These are phyloP conservation scores for Catenaria anguillulae DNA, from an alignment of 371 early-diverging fungal species.

Conservation along the genomic window DNA sequence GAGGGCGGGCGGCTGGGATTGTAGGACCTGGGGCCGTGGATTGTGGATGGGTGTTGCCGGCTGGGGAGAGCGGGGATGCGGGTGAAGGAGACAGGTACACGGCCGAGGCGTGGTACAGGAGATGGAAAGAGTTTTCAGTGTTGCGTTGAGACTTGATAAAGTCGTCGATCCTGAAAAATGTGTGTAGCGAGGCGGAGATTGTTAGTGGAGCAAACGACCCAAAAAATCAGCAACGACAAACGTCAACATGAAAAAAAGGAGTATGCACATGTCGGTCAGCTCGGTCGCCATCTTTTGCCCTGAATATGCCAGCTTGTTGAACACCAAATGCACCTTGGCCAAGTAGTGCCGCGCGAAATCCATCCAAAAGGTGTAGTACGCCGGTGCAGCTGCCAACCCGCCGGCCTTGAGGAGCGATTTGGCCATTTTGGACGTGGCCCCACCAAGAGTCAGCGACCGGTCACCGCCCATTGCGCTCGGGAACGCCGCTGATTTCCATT, in stretches of 20 bases:
- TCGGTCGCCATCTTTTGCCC: background rate
- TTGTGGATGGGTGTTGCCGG: too few relatives aligned
- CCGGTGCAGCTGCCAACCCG: background rate
- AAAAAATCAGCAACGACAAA: too few relatives aligned
- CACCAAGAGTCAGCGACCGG: too few relatives aligned
- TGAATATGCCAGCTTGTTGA: background rate
- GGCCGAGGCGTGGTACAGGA: background rate
- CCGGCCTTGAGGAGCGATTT: background rate
- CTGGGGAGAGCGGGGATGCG: background rate
- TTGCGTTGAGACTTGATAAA: background rate
- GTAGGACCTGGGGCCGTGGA: background rate
- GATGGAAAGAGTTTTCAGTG: background rate
- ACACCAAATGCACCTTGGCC: background rate
- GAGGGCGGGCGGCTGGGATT: too few relatives aligned
- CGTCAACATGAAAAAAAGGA: too few relatives aligned
- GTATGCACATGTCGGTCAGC: background rate
- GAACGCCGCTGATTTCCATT: background rate
- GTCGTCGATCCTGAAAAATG: conserved; percentile 1
- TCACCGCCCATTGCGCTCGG: background rate
- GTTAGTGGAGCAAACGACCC: background rate
- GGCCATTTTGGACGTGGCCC: background rate
- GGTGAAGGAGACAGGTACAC: too few relatives aligned
- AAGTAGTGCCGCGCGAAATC: background rate
- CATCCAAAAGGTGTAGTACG: background rate
- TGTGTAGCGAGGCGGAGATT: too few relatives aligned